phyloP scores from a whole-genome alignment of 164 flowering plant genomes.

The Magnolia sinica region DNA sequence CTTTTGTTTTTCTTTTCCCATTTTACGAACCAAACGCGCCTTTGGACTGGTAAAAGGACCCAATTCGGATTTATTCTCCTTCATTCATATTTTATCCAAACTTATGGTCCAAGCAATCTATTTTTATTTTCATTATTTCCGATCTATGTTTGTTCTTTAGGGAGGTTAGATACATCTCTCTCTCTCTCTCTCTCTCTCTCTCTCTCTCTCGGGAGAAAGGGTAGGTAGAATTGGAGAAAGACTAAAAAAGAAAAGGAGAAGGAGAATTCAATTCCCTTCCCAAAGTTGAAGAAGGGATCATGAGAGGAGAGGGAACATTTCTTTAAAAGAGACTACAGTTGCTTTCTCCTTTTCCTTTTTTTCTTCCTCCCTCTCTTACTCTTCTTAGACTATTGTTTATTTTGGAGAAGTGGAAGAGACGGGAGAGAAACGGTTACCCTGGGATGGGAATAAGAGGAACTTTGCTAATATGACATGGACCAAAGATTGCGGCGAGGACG shows the following conservation, averaged over 20 bases:
- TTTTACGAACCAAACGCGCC: conserved; percentile 6
- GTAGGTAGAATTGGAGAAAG: not conserved
- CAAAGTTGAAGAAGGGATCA: conserved; percentile 19
- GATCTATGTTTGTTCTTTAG: conserved; percentile 1
- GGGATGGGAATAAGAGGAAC: conserved; percentile 35
- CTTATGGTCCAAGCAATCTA: conserved; percentile 25
- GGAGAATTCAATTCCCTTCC: conserved; percentile 30
- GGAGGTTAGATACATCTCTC: conserved; percentile 1
- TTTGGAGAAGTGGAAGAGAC: conserved; percentile 16
- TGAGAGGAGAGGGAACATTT: conserved; percentile 3
- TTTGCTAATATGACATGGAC: conserved; percentile 62
- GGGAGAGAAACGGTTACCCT: conserved; percentile 7
- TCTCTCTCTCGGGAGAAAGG: not conserved
- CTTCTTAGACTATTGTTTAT: conserved; percentile 4
- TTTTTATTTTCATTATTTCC: conserved; percentile 5
- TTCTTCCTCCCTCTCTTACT: conserved; percentile 2
- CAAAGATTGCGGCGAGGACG: conserved; percentile 33
- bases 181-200: no score
- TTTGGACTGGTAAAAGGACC: conserved; percentile 16
- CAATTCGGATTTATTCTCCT: conserved; percentile 20
- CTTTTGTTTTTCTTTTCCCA: conserved; percentile 18
- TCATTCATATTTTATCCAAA: conserved; percentile 8
- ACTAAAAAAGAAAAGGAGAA: conserved; percentile 20
- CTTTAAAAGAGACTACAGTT: conserved; percentile 15
- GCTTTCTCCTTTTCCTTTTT: conserved; percentile 15